Evolutionary conservation across 768 basidiomycete genomes (phyloP).

Genomic region (Imleria badia): DNA sequence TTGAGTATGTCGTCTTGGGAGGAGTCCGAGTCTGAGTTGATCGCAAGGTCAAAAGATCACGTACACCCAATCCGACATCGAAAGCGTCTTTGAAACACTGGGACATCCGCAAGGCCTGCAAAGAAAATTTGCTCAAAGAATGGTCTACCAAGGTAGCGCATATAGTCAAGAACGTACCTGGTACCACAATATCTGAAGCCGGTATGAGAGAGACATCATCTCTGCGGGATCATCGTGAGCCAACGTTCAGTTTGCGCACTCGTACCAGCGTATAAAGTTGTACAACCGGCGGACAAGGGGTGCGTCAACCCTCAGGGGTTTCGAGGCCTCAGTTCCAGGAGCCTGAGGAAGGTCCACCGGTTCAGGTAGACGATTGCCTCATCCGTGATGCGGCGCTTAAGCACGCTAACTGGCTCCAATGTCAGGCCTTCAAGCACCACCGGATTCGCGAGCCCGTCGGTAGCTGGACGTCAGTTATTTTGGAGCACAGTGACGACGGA

Average conservation of each 20-base stretch:
- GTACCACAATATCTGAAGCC: constrained; percentile 85
- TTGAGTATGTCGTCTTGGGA: constrained; percentile 43
- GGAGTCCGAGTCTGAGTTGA: constrained; percentile 3
- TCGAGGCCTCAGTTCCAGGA: constrained; percentile 41
- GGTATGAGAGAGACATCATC: constrained; percentile 90
- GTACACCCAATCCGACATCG: constrained; percentile 87
- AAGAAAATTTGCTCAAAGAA: neutral
- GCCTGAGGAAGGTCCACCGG: constrained; percentile 42
- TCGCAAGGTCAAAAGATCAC: constrained; percentile 17
- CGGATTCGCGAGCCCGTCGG: too few relatives aligned
- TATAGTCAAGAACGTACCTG: constrained; percentile 42
- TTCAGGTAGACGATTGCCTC: constrained; percentile 61
- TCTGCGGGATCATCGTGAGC: constrained; percentile 43
- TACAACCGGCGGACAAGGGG: constrained; percentile 83
- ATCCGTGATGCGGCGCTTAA: constrained; percentile 67
- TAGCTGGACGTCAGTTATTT: too few relatives aligned
- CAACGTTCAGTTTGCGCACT: neutral
- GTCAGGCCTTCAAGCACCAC: too few relatives aligned
- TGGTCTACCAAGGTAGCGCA: neutral
- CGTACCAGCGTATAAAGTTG: constrained; percentile 81
- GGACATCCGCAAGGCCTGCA: constrained; percentile 68
- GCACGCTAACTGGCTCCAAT: constrained; percentile 55
- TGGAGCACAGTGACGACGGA: too few relatives aligned
- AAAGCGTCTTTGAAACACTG: constrained; percentile 71
- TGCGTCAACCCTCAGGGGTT: constrained; percentile 68